phyloP scores from a whole-genome alignment of 2,329 filamentous ascomycete genomes.

The Thelonectria olida region DNA sequence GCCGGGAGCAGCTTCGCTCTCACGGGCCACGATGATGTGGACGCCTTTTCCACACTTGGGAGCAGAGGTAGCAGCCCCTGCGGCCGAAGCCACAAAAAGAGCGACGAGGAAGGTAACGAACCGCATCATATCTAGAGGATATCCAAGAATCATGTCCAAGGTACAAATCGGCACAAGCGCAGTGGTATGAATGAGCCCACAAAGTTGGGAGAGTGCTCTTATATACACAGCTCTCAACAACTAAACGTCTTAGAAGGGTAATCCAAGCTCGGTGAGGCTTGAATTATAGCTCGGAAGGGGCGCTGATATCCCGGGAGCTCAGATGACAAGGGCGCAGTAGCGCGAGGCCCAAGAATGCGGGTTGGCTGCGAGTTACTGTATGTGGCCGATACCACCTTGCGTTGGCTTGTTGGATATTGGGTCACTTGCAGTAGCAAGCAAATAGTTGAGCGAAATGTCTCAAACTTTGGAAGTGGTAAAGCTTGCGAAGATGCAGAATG shows the following conservation, averaged over 20 bases:
- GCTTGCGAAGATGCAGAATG: conserved; percentile 5
- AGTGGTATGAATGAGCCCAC: no score
- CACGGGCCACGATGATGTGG: conserved; percentile 34
- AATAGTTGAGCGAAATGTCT: not conserved
- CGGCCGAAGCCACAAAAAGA: not conserved
- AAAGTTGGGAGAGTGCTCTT: no score
- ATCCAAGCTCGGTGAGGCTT: no score
- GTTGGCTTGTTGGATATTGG: not conserved
- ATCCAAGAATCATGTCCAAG: no score
- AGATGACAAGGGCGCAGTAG: no score
- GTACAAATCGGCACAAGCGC: no score
- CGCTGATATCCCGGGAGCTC: no score
- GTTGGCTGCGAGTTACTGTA: not conserved
- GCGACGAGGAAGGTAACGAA: conserved; percentile 2
- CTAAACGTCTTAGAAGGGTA: no score
- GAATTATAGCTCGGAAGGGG: no score
- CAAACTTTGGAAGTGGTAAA: conserved; percentile 3
- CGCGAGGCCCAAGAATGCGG: not conserved
- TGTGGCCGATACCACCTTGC: not conserved
- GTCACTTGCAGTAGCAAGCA: conserved; percentile 8
- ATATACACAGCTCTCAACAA: no score
- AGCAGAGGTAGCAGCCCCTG: not conserved
- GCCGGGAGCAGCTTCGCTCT: conserved; percentile 30
- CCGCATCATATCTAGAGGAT: conserved; percentile 22
- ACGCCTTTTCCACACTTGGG: conserved; percentile 21